Percentiles rank a stretch among this genome's conserved stretches.
Evolutionary conservation across 116 monocot genomes (phyloP).

Genomic region (Iris pallida): DNA sequence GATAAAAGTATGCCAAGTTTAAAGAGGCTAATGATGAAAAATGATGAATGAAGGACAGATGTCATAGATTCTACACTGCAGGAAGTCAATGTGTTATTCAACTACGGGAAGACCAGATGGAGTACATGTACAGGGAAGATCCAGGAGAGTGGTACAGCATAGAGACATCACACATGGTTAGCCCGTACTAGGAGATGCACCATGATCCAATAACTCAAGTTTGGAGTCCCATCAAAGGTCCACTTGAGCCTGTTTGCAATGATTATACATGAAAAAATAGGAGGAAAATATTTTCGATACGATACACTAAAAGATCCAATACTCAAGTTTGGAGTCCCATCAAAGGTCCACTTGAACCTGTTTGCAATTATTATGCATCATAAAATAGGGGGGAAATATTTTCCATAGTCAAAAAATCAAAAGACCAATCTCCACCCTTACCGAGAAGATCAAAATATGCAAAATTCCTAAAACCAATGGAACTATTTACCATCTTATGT

Average conservation of each 20-base stretch:
- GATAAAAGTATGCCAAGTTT: background rate
- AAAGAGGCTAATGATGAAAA: background rate
- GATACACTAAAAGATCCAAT: background rate
- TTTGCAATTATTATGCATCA: background rate
- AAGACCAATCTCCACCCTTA: no score
- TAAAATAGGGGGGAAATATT: background rate
- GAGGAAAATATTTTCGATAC: no score
- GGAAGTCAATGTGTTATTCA: background rate
- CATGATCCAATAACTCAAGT: background rate
- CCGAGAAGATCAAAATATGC: no score
- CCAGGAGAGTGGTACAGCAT: no score
- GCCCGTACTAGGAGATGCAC: background rate
- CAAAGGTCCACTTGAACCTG: background rate
- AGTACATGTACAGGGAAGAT: no score
- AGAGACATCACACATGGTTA: background rate
- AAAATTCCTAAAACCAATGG: no score
- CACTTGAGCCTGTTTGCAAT: background rate
- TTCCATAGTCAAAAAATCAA: no score
- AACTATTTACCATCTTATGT: no score
- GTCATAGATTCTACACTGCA: background rate
- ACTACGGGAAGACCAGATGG: background rate
- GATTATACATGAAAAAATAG: background rate
- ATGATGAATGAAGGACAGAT: background rate
- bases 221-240: background rate
- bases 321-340: background rate